Evolutionary conservation across 1,139 yeast species (phyloP), one percentile per base, ranked within the genome.

Genomic region (Barnettozyma hawaiiensis): DNA sequence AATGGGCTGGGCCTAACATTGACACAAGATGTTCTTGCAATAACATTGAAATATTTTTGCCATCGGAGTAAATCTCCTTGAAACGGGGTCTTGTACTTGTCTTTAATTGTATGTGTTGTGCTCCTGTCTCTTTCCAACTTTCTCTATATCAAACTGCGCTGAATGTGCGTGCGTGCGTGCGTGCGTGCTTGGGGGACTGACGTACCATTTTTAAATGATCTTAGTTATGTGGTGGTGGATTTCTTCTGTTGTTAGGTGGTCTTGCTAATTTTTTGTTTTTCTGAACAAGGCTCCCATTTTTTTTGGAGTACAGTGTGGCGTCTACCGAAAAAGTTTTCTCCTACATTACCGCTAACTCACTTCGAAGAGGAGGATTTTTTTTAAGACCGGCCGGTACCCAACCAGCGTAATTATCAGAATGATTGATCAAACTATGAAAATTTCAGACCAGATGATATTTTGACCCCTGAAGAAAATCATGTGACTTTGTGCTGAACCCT

Each of bases 201-300:
- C 66, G 56, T 62, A 63, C 66, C 65, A 63, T 63, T 57, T n/a
- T 62, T 63, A 62, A 51, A 53, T 57, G 50, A 50, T 56, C 53
- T 51, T 44, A 45, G 37, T 44, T 31, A 35, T 35, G 14, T 38
- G 36, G 37, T 37, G 34, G n/a, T n/a, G n/a, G n/a, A 15, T 28
- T 18, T 22, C 28, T 10, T 16, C 19, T n/a, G n/a, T n/a, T n/a
- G 8, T 18, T 31, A 11, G 11, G 16, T 19, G 19, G 19, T 11
- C 18, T 8, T 7, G 14, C 24, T 35, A 46, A 44, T 40, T 46
- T 47, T 47, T 46, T 41, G 40, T 44, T 27, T 47, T 42, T 39
- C 40, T 37, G 14, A 8, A n/a, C 20, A 10, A 15, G 19, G 23
- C 23, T 22, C 23, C 11, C 26, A n/a, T n/a, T 14, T n/a, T 16